Conservation (phyloP, 495 filamentous ascomycete genomes). For the Trichocladium uniseriatum region DNA sequence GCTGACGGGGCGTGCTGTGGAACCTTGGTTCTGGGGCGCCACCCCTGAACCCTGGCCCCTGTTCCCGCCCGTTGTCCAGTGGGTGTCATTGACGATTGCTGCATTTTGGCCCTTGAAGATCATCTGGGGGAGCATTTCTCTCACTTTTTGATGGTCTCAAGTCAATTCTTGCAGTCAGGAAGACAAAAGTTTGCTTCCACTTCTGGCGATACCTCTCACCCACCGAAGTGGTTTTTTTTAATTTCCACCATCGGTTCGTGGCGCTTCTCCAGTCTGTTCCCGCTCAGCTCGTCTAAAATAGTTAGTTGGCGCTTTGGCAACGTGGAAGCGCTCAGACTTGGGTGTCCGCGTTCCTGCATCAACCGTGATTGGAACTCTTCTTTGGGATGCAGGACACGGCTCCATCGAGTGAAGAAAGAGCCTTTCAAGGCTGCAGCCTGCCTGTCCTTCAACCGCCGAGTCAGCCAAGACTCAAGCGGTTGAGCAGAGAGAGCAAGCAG, state of each 20-base stretch:
- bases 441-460: neutral
- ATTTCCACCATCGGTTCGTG: constrained; percentile 6
- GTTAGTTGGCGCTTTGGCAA: constrained; percentile 10
- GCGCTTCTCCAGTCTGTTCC: constrained; percentile 2
- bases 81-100: neutral
- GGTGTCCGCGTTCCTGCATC: constrained; percentile 3
- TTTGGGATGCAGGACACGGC: constrained; percentile 1
- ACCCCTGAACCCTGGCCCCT: neutral
- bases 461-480: neutral
- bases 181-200: neutral
- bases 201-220: neutral
- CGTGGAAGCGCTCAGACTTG: constrained; percentile 8
- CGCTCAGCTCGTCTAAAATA: constrained; percentile 9
- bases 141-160: no score
- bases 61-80: neutral
- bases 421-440: constrained; percentile 2
- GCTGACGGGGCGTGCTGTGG: neutral
- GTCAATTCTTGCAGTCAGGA: neutral
- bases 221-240: neutral
- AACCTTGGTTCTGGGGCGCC: neutral
- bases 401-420: neutral
- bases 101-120: neutral
- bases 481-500: constrained; percentile 1
- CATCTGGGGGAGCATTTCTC: neutral
- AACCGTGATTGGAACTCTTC: neutral